phyloP scores from a whole-genome alignment of 2,329 filamentous ascomycete species.

The Pseudopithomyces chartarum region DNA sequence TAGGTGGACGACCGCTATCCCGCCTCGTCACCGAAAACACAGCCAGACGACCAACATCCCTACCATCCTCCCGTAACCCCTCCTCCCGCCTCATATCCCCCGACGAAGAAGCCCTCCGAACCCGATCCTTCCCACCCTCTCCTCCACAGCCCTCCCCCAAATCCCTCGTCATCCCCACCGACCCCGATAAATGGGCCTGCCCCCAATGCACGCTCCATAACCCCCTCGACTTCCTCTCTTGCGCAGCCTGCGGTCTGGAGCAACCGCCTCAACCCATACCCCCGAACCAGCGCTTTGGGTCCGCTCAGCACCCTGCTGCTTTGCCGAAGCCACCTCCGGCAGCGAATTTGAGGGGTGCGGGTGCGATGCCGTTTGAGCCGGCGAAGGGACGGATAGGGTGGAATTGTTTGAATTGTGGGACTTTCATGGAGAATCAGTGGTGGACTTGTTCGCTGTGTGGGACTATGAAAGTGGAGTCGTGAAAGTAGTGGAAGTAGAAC shows the following conservation, averaged over 20 bases:
- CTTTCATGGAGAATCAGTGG: constrained; percentile 68
- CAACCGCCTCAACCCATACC: constrained; percentile 52
- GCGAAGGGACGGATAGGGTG: constrained; percentile 60
- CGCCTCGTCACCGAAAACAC: constrained; percentile 29
- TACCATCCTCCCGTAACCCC: constrained; percentile 15
- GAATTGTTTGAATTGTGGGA: constrained; percentile 62
- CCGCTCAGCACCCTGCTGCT: constrained; percentile 25
- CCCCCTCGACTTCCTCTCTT: constrained; percentile 62
- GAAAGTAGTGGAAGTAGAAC: neutral
- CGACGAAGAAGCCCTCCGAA: constrained; percentile 32
- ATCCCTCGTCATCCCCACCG: constrained; percentile 27
- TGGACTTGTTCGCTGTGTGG: constrained; percentile 68
- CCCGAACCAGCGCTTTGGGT: constrained; percentile 35
- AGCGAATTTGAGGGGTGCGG: constrained; percentile 29
- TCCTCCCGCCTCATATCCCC: constrained; percentile 31
- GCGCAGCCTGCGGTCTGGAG: constrained; percentile 64
- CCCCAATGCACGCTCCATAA: constrained; percentile 67
- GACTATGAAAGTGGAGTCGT: constrained; percentile 57
- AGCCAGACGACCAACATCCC: constrained; percentile 7
- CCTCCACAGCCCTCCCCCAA: constrained; percentile 33
- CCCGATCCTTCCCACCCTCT: constrained; percentile 35
- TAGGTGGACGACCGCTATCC: constrained; percentile 38
- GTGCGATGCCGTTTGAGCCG: constrained; percentile 48
- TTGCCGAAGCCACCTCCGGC: constrained; percentile 40
- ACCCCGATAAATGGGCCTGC: constrained; percentile 60